phyloP scores from a whole-genome alignment of 345 rosid species.

The Acer yangbiense region DNA sequence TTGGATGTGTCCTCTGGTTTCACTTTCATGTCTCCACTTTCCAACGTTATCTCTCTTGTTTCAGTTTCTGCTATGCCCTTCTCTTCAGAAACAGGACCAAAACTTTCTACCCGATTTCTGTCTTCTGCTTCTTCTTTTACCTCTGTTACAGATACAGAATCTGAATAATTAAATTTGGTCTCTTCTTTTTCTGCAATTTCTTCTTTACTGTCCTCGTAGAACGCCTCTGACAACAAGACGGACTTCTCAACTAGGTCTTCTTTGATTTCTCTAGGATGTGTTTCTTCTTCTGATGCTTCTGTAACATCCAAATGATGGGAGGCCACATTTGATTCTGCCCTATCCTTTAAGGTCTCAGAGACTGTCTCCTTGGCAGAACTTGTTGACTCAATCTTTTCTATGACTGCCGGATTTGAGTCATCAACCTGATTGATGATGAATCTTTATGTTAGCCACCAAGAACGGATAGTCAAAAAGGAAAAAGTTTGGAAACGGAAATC shows the following conservation, averaged over 20 bases:
- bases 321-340: constrained; percentile 19
- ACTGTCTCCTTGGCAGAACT: constrained; percentile 18
- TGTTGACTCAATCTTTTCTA: constrained; percentile 26
- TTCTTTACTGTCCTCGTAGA: constrained; percentile 19
- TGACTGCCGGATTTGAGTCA: constrained; percentile 8
- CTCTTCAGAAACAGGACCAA: constrained; percentile 22
- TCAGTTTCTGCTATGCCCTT: constrained; percentile 5
- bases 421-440: constrained; percentile 28
- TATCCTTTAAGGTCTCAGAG: constrained; percentile 6
- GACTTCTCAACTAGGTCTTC: constrained; percentile 12
- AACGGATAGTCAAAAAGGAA: neutral
- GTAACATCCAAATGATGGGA: neutral
- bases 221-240: neutral
- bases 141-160: neutral
- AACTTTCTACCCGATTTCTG: constrained; percentile 20
- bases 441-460: constrained; percentile 5
- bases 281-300: constrained; percentile 20
- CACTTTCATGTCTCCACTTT: constrained; percentile 10
- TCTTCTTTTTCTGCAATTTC: constrained; percentile 17
- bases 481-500: neutral
- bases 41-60: constrained; percentile 4
- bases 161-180: neutral
- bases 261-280: constrained; percentile 2
- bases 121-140: constrained; percentile 33
- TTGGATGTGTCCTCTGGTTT: constrained; percentile 15